phyloP scores from a whole-genome alignment of 176 grass and related monocot genomes.

The Phragmites australis region DNA sequence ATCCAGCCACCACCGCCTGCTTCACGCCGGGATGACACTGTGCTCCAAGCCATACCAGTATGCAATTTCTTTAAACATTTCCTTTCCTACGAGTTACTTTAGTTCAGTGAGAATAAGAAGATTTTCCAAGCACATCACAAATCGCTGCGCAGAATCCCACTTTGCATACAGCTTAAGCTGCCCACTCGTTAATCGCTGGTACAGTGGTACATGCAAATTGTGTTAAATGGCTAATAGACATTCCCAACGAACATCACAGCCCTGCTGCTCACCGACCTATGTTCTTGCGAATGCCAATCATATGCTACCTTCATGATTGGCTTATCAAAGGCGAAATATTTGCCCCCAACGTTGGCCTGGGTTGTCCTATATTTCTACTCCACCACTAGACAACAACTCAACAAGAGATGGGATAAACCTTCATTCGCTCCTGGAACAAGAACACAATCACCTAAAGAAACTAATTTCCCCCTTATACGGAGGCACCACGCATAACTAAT shows the following conservation, averaged over 20 bases:
- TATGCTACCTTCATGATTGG: neutral
- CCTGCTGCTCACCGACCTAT: neutral
- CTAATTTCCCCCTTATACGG: neutral
- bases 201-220: slow-evolving; percentile 3
- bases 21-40: no score
- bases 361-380: no score
- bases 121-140: neutral
- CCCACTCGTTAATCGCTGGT: neutral
- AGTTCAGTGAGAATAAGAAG: neutral
- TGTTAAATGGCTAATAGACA: slow-evolving; percentile 4
- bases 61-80: neutral
- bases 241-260: neutral
- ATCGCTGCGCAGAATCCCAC: neutral
- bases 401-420: neutral
- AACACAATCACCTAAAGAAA: neutral
- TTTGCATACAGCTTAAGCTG: neutral
- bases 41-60: no score
- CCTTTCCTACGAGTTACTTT: neutral
- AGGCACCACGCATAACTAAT: neutral
- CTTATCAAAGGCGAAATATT: neutral
- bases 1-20: no score
- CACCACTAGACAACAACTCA: neutral
- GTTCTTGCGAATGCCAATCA: neutral
- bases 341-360: no score
- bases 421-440: neutral